These are phyloP conservation scores for Coemansia sp. DNA, from an alignment of 192 early-diverging fungal species.

Conservation along the genomic window DNA sequence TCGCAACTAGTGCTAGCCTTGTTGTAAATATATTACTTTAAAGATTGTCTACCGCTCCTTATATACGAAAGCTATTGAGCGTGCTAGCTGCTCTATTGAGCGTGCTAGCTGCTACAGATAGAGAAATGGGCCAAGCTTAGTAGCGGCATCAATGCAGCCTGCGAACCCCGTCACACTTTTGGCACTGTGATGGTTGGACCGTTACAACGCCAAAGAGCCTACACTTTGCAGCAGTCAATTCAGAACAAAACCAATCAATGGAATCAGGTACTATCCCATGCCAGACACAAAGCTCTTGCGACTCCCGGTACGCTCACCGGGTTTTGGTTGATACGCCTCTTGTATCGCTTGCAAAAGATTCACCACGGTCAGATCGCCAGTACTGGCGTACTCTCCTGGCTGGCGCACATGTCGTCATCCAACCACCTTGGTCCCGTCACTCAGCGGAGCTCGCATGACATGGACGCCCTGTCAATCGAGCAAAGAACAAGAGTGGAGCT, in stretches of 20 bases:
- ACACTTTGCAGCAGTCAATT: background rate
- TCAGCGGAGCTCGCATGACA: background rate
- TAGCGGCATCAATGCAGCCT: too few relatives aligned
- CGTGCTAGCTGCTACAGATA: too few relatives aligned
- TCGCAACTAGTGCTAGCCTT: too few relatives aligned
- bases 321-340: background rate
- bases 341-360: conserved; percentile 2
- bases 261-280: background rate
- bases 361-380: background rate
- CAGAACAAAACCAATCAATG: background rate
- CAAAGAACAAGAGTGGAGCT: conserved; percentile 8
- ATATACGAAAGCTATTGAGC: too few relatives aligned
- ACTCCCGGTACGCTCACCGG: background rate
- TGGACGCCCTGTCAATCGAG: background rate
- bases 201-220: background rate
- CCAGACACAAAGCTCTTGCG: background rate
- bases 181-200: too few relatives aligned
- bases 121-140: too few relatives aligned
- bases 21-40: too few relatives aligned
- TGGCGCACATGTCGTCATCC: background rate
- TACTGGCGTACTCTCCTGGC: background rate
- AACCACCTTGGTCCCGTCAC: background rate
- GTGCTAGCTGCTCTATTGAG: too few relatives aligned
- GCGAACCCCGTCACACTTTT: too few relatives aligned
- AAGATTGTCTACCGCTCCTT: too few relatives aligned